Evolutionary conservation across 2,329 filamentous ascomycete genomes (phyloP), one percentile per base, ranked within the genome.

Genomic region (Cryphonectria japonica): DNA sequence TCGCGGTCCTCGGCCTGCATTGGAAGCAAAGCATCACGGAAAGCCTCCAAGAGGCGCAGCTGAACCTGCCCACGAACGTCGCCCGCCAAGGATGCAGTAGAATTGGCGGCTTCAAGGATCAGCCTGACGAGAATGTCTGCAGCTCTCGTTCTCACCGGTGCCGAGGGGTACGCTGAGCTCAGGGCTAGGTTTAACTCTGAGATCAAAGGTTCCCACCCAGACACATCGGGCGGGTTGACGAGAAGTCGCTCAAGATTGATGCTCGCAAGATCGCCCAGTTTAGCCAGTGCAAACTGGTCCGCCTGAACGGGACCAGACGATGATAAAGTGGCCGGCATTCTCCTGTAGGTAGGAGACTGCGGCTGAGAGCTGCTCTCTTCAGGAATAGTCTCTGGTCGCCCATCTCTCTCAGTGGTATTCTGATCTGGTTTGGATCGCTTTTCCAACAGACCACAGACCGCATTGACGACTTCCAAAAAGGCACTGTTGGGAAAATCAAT

Each of bases 401-500:
- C 80, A 16, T 77, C 75, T 2, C 74, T 73, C 59, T 80, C 79
- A 3, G 78, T 77, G 50, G 71, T 37, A 22, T 57, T 46, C 19
- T 43, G 54, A 2, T 73, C 71, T 2, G 77, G 70, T 43, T 81
- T 79, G 11, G 68, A 68, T 29, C 73, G 75, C 77, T 79, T 73
- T 46, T 87, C 85, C 7, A 97, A 84, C 8, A 98, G 84, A 62
- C 87, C 85, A 76, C 94, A 94, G 4, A 97, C 86, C 0, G 94
- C 92, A 68, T 86, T 83, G 1, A 98, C 84, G 13, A 98, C 89
- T 73, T 93, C 89, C 6, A 92, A 83, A 76, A 98, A 98, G 0
- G 94, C 86, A 22, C 90, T 86, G 74, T 95, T 94, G 0, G 94
- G 93, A 76, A 97, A 98, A 75, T 98, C 95, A 22, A 92, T 86